phyloP scores from a whole-genome alignment of 2,329 filamentous ascomycete genomes.

The Ploettnerulaceae sp. region DNA sequence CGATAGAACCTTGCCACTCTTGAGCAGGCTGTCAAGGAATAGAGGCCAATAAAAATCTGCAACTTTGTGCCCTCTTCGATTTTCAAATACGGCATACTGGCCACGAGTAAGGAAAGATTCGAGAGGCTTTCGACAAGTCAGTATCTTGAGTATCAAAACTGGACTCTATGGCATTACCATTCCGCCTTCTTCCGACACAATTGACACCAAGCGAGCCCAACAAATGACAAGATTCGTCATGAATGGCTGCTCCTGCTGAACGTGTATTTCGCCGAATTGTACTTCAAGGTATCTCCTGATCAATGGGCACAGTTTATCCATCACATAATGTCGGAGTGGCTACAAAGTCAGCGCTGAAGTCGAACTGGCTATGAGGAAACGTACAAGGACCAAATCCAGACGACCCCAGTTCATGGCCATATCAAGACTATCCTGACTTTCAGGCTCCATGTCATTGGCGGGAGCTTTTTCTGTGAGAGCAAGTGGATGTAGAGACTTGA shows the following conservation, averaged over 20 bases:
- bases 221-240: constrained; percentile 14
- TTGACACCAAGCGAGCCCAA: constrained; percentile 21
- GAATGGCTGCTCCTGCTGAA: background rate
- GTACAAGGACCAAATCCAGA: constrained; percentile 24
- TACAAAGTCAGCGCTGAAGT: constrained; percentile 17
- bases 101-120: constrained; percentile 15
- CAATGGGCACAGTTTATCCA: constrained; percentile 13
- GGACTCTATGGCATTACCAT: constrained; percentile 14
- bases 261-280: constrained; percentile 1
- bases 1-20: constrained; percentile 38
- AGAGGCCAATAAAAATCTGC: constrained; percentile 45
- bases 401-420: constrained; percentile 16
- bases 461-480: background rate
- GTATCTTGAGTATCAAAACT: constrained; percentile 39
- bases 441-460: constrained; percentile 9
- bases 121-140: constrained; percentile 36
- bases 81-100: constrained; percentile 28
- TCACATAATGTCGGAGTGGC: constrained; percentile 21
- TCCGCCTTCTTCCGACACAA: constrained; percentile 21
- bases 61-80: constrained; percentile 43
- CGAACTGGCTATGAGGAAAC: background rate
- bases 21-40: constrained; percentile 48
- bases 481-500: constrained; percentile 18
- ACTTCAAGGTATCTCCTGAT: constrained; percentile 18
- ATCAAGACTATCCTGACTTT: constrained; percentile 28